These are phyloP conservation scores for Talaromyces sp. DNA, from an alignment of 2,329 filamentous ascomycete species.

Conservation along the genomic window DNA sequence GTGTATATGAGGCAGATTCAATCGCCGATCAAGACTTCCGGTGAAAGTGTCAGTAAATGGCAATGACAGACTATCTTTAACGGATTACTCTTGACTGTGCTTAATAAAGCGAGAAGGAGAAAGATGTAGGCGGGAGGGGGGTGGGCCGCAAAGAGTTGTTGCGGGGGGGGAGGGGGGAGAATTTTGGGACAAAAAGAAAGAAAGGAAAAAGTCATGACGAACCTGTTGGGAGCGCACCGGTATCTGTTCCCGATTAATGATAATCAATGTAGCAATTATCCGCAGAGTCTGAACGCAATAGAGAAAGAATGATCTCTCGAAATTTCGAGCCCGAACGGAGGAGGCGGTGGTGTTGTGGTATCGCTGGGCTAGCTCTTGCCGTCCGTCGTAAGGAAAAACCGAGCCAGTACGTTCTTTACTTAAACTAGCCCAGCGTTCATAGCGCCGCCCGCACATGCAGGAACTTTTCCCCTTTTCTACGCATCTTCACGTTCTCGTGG, in stretches of 20 bases:
- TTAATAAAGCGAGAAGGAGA: neutral
- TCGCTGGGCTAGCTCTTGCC: conserved; percentile 3
- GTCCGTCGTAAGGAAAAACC: neutral
- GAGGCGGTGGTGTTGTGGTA: conserved; percentile 2
- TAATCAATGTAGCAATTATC: neutral
- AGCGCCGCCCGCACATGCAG: conserved; percentile 2
- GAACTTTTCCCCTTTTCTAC: conserved; percentile 5
- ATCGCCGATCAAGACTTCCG: neutral
- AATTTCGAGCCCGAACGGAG: neutral
- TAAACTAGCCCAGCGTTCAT: neutral
- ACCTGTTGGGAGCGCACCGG: neutral
- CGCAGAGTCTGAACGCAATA: neutral
- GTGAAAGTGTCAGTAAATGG: neutral
- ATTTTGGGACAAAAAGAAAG: neutral
- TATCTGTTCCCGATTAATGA: neutral
- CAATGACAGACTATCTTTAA: neutral
- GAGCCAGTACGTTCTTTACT: neutral
- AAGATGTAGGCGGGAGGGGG: conserved; percentile 7
- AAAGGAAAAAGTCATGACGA: conserved; percentile 13
- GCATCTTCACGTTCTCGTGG: neutral
- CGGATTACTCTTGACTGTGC: neutral
- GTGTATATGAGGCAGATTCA: no score
- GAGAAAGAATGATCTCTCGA: no score
- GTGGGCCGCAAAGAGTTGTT: conserved; percentile 17
- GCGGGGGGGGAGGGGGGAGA: no score